These are phyloP conservation scores for Diutina mesorugosa DNA, from an alignment of 1,139 yeast genomes.

Conservation along the genomic window DNA sequence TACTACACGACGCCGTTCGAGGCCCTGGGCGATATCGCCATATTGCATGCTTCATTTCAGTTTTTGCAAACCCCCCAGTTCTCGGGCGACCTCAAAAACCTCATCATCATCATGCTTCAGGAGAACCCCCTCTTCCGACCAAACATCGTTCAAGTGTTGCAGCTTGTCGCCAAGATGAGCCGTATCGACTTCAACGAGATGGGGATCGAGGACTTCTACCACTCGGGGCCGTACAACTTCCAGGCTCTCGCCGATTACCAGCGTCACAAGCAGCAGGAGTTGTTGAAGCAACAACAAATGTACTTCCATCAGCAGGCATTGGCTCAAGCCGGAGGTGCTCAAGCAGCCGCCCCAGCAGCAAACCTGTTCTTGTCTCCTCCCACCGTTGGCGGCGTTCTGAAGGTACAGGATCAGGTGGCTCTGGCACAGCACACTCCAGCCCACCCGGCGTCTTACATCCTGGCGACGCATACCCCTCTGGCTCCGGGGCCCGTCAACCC, in stretches of 20 bases:
- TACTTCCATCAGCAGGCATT: slow-evolving; percentile 20
- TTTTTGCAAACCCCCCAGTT: slow-evolving; percentile 44
- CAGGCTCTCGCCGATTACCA: slow-evolving; percentile 34
- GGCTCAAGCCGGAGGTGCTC: background rate
- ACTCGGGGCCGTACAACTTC: slow-evolving; percentile 28
- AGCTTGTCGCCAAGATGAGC: slow-evolving; percentile 22
- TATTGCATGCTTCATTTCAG: slow-evolving; percentile 51
- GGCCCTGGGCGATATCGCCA: slow-evolving; percentile 59
- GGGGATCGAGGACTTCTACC: slow-evolving; percentile 25
- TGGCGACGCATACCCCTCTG: background rate
- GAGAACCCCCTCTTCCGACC: slow-evolving; percentile 79
- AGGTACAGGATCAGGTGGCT: background rate
- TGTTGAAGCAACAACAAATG: slow-evolving; percentile 22
- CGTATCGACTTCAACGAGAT: slow-evolving; percentile 16
- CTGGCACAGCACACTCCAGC: background rate
- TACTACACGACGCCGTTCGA: slow-evolving; percentile 79
- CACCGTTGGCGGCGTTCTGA: background rate
- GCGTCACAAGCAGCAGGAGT: slow-evolving; percentile 23
- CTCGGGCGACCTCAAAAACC: slow-evolving; percentile 52
- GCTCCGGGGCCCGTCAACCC: background rate
- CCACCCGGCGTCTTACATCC: background rate
- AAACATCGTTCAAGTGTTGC: slow-evolving; percentile 59
- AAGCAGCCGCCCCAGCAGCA: slow-evolving; percentile 4
- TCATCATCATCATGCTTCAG: slow-evolving; percentile 68
- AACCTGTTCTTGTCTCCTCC: background rate